Evolutionary conservation across 768 basidiomycete species (phyloP), one percentile per base, ranked within the genome.

Genomic region (Baorangia bicolor): DNA sequence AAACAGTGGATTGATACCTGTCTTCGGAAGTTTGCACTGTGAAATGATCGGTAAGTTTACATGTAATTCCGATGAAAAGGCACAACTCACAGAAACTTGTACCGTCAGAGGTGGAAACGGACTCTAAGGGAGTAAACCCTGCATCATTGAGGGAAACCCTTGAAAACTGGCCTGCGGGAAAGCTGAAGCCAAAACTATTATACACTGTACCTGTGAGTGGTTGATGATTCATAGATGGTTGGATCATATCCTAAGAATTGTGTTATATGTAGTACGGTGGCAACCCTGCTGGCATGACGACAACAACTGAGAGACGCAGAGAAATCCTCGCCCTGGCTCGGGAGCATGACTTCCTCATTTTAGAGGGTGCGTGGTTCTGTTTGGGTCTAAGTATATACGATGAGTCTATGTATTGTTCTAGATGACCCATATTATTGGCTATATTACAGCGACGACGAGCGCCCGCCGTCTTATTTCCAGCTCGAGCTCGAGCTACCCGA

Each of bases 211-310:
- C 81, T 7, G 85, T 86, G 66, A 44, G 78, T 20, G 23, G 18
- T 40, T 51, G 30, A 27, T 6, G 30, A 27, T 38, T 33, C 28
- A 25, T 13, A 11, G 11, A 30, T 38, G 20, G 25, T 40, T 25
- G 49, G 20, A 48, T 44, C 31, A 41, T 39, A 51, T 46, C 52
- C 30, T 21, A 25, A 47, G 51, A 37, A 42, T 5, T 11, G 14
- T 20, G 42, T 50, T 31, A 9, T 53, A 87, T 31, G 10, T 53
- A 87, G 83, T 85, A 85, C 58, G 91, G 92, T 33, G 86, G 86
- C 56, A 92, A 94, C 67, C 88, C 88, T 5, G 87, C 87, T 8
- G 92, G 92, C 5, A 84, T 82, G 69, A 90, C 90, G 7, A 81
- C 86, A 3, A 80, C 85, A 0, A 69, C 81, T 14, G 81, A 83